Evolutionary conservation across 805 yeast genomes (phyloP), one percentile per base, ranked within the genome.

Genomic region (Candida sanyiensis): DNA sequence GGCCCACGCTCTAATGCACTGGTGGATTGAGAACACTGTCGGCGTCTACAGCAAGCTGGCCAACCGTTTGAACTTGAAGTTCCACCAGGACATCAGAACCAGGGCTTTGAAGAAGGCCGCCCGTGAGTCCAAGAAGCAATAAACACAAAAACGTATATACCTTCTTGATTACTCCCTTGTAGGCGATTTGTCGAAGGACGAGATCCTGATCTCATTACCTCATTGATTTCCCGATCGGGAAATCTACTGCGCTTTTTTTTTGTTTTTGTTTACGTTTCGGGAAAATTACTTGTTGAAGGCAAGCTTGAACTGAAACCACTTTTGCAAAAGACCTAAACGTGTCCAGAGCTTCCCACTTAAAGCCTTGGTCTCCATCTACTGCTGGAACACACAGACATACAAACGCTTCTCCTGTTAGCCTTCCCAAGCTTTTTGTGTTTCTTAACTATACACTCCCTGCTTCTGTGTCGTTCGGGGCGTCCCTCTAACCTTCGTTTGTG

Each of bases 1-100:
- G 86, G 63, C 87, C 3, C 98, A 93, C 64, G 97, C 97, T 3
- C 58, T 90, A 37, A 78, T 89, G 80, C 95, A 89, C 59, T 89
- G 84, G 72, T 67, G 68, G 38, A 76, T 89, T 46, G 89, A 78
- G 35, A 74, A 75, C 54, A 73, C 87, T 9, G 80, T 88, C 35
- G 97, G 98, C 20, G 87, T 84, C 29, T 87, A 72, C 64, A 77
- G 90, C 40, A 70, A 69, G 48, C 25, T 82, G 16, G 95, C 84
- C 31, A 83, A 84, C 52, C 53, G 59, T 25, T 58, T 85, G 55
- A 90, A 89, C 64, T 72, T 69, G 51, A 62, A 63, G 38, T 83
- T 87, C 86, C 97, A 93, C 67, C 68, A 72, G 58, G 70, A 75
- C 46, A 87, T 90, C 56, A 78, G 97, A 51, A 59, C 56, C 18